Percentiles rank a stretch among this genome's conserved stretches.
These are phyloP conservation scores for Capsicum rhomboideum DNA, from an alignment of 257 asterid genomes.

Conservation along the genomic window DNA sequence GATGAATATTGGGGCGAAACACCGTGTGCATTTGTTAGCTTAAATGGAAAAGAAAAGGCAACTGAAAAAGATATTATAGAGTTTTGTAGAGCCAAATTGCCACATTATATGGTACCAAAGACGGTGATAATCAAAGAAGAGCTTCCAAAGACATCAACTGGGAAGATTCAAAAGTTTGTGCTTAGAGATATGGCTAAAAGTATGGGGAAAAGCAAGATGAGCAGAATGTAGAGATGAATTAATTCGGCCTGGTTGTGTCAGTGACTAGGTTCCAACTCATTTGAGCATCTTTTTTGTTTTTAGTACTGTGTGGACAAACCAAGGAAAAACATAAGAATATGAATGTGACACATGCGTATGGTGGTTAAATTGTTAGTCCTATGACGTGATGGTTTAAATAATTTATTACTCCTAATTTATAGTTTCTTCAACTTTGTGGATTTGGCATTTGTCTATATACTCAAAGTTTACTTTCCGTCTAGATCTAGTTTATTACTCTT, in stretches of 20 bases:
- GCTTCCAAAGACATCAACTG: constrained; percentile 80
- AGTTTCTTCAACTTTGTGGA: not conserved
- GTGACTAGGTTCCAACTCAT: not conserved
- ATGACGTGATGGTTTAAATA: not conserved
- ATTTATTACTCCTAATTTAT: not conserved
- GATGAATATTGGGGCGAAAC: constrained; percentile 81
- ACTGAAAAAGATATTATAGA: constrained; percentile 41
- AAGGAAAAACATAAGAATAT: not conserved
- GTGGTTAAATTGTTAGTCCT: not conserved
- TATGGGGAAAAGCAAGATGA: constrained; percentile 18
- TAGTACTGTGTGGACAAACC: not conserved
- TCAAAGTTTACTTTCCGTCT: not conserved
- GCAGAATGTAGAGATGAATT: constrained; percentile 23
- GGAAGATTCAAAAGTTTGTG: constrained; percentile 61
- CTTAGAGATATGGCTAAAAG: constrained; percentile 55
- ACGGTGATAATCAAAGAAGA: constrained; percentile 48
- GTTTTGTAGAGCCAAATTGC: constrained; percentile 48
- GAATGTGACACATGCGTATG: not conserved
- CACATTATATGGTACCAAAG: constrained; percentile 65
- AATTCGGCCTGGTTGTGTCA: not conserved
- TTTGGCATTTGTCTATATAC: not conserved
- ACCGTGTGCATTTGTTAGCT: constrained; percentile 73
- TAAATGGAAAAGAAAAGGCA: constrained; percentile 35
- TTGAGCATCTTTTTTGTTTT: not conserved
- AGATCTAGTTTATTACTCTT: not conserved